These are phyloP conservation scores for Paramecium sexaurelia DNA, from an alignment of 73 alveolate species.

Conservation along the genomic window DNA sequence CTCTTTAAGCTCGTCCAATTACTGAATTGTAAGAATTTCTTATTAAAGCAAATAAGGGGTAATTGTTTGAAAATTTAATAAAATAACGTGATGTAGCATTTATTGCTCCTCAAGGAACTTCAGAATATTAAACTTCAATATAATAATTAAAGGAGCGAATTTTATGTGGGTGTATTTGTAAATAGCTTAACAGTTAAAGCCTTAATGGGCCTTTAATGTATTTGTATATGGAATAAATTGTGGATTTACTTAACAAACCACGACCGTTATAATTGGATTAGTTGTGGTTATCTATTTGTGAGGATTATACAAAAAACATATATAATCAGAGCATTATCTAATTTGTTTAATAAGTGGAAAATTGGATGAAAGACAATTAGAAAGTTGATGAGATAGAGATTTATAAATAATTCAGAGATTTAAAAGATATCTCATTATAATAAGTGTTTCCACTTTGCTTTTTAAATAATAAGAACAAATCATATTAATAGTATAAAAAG, in stretches of 20 bases:
- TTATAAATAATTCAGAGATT: neutral
- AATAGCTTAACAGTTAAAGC: neutral
- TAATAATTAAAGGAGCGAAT: neutral
- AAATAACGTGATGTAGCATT: neutral
- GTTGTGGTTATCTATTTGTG: neutral
- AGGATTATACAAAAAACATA: neutral
- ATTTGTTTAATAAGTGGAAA: neutral
- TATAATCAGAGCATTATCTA: neutral
- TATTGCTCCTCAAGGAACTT: neutral
- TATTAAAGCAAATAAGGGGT: neutral
- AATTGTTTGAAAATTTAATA: neutral
- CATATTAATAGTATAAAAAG: neutral
- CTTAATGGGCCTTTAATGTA: slow-evolving; percentile 7
- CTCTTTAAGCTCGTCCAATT: neutral
- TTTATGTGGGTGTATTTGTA: neutral
- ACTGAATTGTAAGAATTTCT: neutral
- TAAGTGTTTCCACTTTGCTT: neutral
- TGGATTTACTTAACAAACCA: neutral
- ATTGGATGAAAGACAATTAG: neutral
- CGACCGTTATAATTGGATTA: neutral
- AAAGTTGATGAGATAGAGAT: neutral
- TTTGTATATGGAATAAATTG: neutral
- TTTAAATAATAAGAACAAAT: neutral
- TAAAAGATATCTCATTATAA: neutral
- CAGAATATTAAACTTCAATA: neutral